Evolutionary conservation across 2,329 filamentous ascomycete genomes (phyloP).

Genomic region (Stachybotrys elegans): DNA sequence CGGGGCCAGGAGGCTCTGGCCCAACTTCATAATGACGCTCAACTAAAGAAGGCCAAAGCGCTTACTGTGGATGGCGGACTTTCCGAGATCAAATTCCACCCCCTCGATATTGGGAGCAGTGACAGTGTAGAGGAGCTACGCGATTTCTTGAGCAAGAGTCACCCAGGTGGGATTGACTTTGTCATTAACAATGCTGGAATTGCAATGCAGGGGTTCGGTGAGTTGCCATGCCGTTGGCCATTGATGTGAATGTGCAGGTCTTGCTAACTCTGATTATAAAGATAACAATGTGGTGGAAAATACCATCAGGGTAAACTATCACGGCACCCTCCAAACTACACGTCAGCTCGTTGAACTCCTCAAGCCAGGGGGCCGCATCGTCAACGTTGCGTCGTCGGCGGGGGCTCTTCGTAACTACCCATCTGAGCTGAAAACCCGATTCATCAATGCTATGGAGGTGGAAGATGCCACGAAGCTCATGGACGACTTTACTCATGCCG

Average conservation of each 20-base stretch:
- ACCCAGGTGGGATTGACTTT: not conserved
- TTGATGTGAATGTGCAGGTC: too few species aligned
- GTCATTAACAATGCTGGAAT: conserved; percentile 2
- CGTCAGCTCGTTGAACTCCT: not conserved
- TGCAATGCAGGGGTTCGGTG: conserved; percentile 2
- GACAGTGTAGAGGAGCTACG: not conserved
- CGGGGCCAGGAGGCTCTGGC: not conserved
- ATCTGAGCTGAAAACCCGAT: not conserved
- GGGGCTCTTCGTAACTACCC: conserved; percentile 1
- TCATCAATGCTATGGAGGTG: not conserved
- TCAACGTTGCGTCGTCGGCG: not conserved
- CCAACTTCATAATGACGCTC: not conserved
- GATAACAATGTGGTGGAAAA: conserved; percentile 2
- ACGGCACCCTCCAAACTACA: conserved; percentile 1
- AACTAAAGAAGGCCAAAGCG: not conserved
- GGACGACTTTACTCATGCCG: conserved; percentile 1
- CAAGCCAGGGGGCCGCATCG: not conserved
- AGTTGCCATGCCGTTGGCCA: not conserved
- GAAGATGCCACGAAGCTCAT: not conserved
- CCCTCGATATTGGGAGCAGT: not conserved
- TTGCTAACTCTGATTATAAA: not conserved
- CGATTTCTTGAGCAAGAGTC: not conserved
- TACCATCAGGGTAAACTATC: not conserved
- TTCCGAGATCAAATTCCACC: not conserved
- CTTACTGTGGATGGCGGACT: not conserved